Evolutionary conservation across 2,329 filamentous ascomycete genomes (phyloP), one percentile per base, ranked within the genome.

Genomic region (Triangularia setosa): DNA sequence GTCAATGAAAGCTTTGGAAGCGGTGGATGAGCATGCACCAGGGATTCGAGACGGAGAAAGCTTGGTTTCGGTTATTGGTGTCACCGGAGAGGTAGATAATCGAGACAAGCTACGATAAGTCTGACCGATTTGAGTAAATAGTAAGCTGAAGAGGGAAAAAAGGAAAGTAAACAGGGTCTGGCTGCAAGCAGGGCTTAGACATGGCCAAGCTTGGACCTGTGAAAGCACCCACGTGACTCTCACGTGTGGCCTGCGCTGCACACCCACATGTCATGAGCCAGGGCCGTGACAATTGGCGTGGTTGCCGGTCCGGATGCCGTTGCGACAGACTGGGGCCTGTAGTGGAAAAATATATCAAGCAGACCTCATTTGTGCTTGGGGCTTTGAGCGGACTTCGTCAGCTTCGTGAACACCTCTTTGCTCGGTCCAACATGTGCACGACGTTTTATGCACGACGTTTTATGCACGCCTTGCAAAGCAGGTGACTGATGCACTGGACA

Each of bases 291-390:
- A n/a, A n/a, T n/a, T n/a, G 9, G 28, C 18, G 25, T 11, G 1
- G 33, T 55, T 1, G 14, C 65, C 1, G 64, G 64, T 8, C 30
- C 33, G 18, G 59, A 64, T 4, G 30, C 16, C 3, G 2, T 62
- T 12, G 24, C 18, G 12, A 8, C 18, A 67, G 63, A 21, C 61
- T 67, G 12, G 16, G 27, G 21, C 61, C 62, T 1, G 23, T 66
- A 5, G 60, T 63, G 9, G 56, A 65, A 12, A 66, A 62, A 18
- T 33, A 64, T 35, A 35, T 61, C 18, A n/a, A 52, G 4, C 62
- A 62, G n/a, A 57, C 60, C 7, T 61, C 64, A 0, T 66, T 69
- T 27, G 40, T 60, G 16, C 28, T 67, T 3, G 65, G 64, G 1
- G 62, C 60, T 28, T 11, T 67, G 14, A 27, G 40, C 3, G 59